Conservation (phyloP, 2,329 filamentous ascomycete species). For the Colletotrichum shisoi region DNA sequence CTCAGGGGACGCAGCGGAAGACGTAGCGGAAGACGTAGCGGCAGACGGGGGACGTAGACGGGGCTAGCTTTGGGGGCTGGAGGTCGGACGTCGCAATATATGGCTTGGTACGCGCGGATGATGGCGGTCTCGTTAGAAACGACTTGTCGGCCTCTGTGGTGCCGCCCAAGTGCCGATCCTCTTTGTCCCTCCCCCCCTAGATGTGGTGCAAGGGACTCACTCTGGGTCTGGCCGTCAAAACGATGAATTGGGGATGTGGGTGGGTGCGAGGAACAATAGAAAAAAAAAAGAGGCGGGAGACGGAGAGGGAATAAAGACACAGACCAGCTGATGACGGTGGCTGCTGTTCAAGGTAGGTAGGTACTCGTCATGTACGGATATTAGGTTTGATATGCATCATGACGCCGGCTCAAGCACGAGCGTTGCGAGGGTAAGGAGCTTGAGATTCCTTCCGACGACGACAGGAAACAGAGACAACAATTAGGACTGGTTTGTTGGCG, state of each 20-base stretch:
- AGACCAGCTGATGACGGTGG: constrained; percentile 23
- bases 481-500: constrained; percentile 17
- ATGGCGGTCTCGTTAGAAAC: constrained; percentile 25
- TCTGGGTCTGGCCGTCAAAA: not conserved
- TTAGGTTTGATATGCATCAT: constrained; percentile 1
- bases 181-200: constrained; percentile 1
- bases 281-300: not conserved
- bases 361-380: too few species aligned
- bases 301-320: not conserved
- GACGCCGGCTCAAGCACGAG: constrained; percentile 1
- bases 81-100: constrained; percentile 32
- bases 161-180: constrained; percentile 13
- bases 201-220: not conserved
- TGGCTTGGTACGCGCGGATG: constrained; percentile 23
- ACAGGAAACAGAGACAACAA: constrained; percentile 6
- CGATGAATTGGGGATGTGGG: constrained; percentile 1
- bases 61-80: constrained; percentile 27
- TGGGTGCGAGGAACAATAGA: not conserved
- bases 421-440: not conserved
- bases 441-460: not conserved
- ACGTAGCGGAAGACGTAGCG: too few species aligned
- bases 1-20: constrained; percentile 6
- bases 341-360: not conserved
- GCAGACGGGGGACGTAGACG: too few species aligned
- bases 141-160: constrained; percentile 13